A percentile compares a stretch with the other conserved stretches of the same genome.
Evolutionary conservation across 768 basidiomycete species (phyloP).

Genomic region (Auriscalpium orientale): DNA sequence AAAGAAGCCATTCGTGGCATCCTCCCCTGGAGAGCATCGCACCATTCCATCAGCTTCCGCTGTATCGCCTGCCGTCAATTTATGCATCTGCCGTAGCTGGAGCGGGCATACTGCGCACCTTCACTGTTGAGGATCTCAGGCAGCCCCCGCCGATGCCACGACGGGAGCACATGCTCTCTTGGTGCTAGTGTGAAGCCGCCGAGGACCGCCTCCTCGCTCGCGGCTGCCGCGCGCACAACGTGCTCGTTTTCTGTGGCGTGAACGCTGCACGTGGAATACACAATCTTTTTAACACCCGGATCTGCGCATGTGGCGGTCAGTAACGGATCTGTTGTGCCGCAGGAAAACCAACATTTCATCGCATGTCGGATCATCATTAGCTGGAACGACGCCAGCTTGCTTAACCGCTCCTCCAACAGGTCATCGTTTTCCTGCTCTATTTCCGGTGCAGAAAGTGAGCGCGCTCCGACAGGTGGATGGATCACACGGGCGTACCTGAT

Average conservation of each 20-base stretch:
- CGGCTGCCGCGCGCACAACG: conserved; percentile 71
- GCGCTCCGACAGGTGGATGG: conserved; percentile 4
- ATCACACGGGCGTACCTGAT: conserved; percentile 39
- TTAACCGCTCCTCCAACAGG: conserved; percentile 59
- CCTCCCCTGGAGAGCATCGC: conserved; percentile 73
- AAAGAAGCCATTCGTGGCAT: conserved; percentile 95
- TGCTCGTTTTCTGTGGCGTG: conserved; percentile 90
- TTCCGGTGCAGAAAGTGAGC: not conserved
- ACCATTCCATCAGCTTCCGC: conserved; percentile 54
- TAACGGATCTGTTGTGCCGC: not conserved
- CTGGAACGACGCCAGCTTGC: conserved; percentile 84
- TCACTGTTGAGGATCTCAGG: conserved; percentile 46
- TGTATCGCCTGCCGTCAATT: conserved; percentile 17
- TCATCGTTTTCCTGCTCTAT: conserved; percentile 49
- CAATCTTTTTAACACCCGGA: conserved; percentile 69
- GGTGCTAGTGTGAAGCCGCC: conserved; percentile 65
- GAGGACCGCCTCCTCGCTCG: conserved; percentile 56
- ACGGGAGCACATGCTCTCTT: conserved; percentile 58
- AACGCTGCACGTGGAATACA: conserved; percentile 97
- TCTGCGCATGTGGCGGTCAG: conserved; percentile 37
- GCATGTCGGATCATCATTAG: conserved; percentile 88
- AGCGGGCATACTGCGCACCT: not conserved
- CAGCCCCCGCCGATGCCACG: conserved; percentile 78
- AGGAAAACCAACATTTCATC: conserved; percentile 68
- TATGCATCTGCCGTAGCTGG: not conserved